These are phyloP conservation scores for Colletotrichum liaoningense DNA, from an alignment of 2,329 filamentous ascomycete genomes.

Conservation along the genomic window DNA sequence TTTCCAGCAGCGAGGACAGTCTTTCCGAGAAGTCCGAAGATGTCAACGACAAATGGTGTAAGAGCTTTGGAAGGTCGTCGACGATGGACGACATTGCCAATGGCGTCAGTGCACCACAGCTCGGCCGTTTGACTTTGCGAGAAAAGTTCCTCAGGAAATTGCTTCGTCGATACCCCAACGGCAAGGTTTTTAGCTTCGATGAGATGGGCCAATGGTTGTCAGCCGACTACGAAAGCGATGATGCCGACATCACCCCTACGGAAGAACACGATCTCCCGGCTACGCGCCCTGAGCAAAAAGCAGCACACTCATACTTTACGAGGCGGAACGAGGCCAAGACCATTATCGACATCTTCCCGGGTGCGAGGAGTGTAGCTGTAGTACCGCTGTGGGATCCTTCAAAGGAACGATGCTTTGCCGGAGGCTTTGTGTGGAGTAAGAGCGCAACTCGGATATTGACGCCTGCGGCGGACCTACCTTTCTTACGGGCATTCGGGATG, in stretches of 20 bases:
- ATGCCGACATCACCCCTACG: constrained; percentile 18
- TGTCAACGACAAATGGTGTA: constrained; percentile 39
- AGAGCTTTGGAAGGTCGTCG: constrained; percentile 53
- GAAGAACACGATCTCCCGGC: constrained; percentile 20
- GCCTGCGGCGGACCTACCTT: constrained; percentile 43
- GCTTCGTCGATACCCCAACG: constrained; percentile 57
- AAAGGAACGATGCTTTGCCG: constrained; percentile 51
- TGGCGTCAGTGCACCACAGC: constrained; percentile 40
- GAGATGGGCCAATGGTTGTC: constrained; percentile 48
- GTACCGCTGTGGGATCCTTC: constrained; percentile 51
- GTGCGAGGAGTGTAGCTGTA: constrained; percentile 48
- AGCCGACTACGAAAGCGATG: constrained; percentile 41
- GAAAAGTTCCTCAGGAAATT: constrained; percentile 55
- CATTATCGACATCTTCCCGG: constrained; percentile 52
- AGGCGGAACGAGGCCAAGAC: constrained; percentile 44
- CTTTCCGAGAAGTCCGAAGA: constrained; percentile 22
- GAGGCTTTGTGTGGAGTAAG: constrained; percentile 53
- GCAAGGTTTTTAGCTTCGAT: constrained; percentile 59
- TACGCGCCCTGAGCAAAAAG: constrained; percentile 2
- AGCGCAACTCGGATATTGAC: constrained; percentile 42
- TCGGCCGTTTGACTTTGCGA: constrained; percentile 42
- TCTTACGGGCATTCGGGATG: constrained; percentile 60
- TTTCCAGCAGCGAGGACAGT: constrained; percentile 40
- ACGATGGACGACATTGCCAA: constrained; percentile 43
- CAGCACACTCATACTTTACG: constrained; percentile 26